Evolutionary conservation across 345 rosid species (phyloP).

Genomic region (Brassica juncea): DNA sequence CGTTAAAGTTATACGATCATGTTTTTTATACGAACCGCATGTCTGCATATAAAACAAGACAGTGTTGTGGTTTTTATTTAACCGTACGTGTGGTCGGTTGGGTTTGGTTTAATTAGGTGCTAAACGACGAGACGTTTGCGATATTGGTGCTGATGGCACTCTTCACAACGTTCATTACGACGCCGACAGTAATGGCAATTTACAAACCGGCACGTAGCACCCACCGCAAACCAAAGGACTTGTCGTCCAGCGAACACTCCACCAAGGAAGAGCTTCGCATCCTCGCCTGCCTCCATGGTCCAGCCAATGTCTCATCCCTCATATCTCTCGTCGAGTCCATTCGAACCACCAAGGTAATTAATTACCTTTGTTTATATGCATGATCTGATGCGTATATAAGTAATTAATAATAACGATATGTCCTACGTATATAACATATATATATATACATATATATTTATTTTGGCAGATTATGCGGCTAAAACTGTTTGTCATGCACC

Average conservation of each 20-base stretch:
- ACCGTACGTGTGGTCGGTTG: neutral
- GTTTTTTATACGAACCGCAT: neutral
- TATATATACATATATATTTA: neutral
- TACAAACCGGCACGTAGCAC: slow-evolving; percentile 62
- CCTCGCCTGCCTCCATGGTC: slow-evolving; percentile 72
- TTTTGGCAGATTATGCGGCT: slow-evolving; percentile 38
- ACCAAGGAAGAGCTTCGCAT: slow-evolving; percentile 57
- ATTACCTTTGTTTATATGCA: neutral
- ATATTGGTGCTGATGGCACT: slow-evolving; percentile 83
- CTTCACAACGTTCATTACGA: slow-evolving; percentile 84
- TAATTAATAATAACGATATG: too few relatives aligned
- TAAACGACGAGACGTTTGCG: slow-evolving; percentile 75
- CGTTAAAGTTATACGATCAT: neutral
- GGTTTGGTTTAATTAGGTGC: slow-evolving; percentile 51
- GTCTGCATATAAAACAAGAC: neutral
- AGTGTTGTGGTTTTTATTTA: neutral
- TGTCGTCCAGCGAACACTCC: slow-evolving; percentile 40
- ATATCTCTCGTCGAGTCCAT: slow-evolving; percentile 66
- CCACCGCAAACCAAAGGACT: slow-evolving; percentile 56
- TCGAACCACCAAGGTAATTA: slow-evolving; percentile 52
- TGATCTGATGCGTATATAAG: too few relatives aligned
- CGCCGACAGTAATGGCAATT: slow-evolving; percentile 71
- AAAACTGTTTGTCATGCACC: slow-evolving; percentile 75
- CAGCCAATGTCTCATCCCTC: slow-evolving; percentile 62
- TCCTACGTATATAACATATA: too few relatives aligned